These are phyloP conservation scores for Pleurotus djamor DNA, from an alignment of 768 basidiomycete species.

Conservation along the genomic window DNA sequence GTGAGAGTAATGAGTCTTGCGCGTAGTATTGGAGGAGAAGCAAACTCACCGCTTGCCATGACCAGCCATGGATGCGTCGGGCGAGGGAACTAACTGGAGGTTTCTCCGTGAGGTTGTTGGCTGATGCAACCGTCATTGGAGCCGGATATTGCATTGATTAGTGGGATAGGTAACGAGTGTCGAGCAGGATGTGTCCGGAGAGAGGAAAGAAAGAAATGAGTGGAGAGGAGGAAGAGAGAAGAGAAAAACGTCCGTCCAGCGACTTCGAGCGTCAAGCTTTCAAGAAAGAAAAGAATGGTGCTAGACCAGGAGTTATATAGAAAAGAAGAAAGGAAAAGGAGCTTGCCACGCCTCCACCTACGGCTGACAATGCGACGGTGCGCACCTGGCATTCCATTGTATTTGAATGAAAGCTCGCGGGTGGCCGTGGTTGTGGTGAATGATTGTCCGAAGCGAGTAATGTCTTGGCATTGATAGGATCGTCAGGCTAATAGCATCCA, in stretches of 20 bases:
- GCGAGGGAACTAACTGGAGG: constrained; percentile 30
- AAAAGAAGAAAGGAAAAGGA: neutral
- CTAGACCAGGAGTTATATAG: neutral
- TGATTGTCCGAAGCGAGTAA: neutral
- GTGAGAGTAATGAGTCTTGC: no score
- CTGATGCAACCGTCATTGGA: neutral
- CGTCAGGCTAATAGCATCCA: neutral
- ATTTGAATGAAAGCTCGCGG: constrained; percentile 6
- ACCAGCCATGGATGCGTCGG: constrained; percentile 47
- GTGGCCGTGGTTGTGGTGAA: neutral
- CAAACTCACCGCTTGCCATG: constrained; percentile 44
- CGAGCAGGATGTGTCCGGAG: neutral
- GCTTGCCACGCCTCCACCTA: neutral
- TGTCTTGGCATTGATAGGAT: constrained; percentile 5
- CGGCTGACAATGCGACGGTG: neutral
- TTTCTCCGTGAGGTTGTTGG: neutral
- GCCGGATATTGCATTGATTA: neutral
- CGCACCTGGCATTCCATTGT: constrained; percentile 3
- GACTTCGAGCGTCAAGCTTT: neutral
- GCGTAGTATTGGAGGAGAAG: neutral
- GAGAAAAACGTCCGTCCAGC: neutral
- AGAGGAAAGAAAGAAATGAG: neutral
- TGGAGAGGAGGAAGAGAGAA: neutral
- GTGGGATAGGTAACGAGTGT: constrained; percentile 5
- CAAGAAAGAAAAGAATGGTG: neutral